Evolutionary conservation across 2,329 filamentous ascomycete species (phyloP).

Genomic region (Seiridium unicorne): DNA sequence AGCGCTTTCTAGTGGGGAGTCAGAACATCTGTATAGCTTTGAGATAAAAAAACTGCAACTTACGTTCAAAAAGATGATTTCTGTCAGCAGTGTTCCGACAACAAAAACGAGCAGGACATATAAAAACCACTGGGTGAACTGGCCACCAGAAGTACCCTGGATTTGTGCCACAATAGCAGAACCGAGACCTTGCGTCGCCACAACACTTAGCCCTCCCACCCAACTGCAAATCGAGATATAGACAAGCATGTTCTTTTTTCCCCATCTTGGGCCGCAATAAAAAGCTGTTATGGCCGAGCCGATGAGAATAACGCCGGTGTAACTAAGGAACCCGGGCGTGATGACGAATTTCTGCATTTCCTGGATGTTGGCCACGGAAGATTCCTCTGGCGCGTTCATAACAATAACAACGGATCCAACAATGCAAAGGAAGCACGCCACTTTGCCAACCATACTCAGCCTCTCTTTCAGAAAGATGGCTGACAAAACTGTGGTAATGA

Average conservation of each 20-base stretch:
- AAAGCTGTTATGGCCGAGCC: conserved; percentile 70
- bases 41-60: conserved; percentile 35
- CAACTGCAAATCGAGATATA: conserved; percentile 96
- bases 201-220: conserved; percentile 90
- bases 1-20: conserved; percentile 80
- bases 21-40: conserved; percentile 22
- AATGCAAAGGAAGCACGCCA: conserved; percentile 94
- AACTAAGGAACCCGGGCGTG: conserved; percentile 80
- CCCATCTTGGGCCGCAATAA: conserved; percentile 83
- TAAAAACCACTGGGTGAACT: conserved; percentile 98
- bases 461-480: conserved; percentile 96
- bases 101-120: conserved; percentile 93
- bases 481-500: conserved; percentile 86
- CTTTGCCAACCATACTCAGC: conserved; percentile 91
- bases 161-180: conserved; percentile 88
- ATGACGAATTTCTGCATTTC: conserved; percentile 90
- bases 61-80: conserved; percentile 95
- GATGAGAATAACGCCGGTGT: conserved; percentile 78
- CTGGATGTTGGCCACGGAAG: conserved; percentile 82
- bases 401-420: conserved; percentile 91
- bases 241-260: conserved; percentile 96
- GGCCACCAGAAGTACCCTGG: conserved; percentile 61
- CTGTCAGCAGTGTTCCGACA: conserved; percentile 80
- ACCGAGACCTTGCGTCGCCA: conserved; percentile 89
- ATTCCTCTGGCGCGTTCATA: conserved; percentile 85